phyloP scores from a whole-genome alignment of 1,139 yeast genomes.

The Meyerozyma smithsonii region DNA sequence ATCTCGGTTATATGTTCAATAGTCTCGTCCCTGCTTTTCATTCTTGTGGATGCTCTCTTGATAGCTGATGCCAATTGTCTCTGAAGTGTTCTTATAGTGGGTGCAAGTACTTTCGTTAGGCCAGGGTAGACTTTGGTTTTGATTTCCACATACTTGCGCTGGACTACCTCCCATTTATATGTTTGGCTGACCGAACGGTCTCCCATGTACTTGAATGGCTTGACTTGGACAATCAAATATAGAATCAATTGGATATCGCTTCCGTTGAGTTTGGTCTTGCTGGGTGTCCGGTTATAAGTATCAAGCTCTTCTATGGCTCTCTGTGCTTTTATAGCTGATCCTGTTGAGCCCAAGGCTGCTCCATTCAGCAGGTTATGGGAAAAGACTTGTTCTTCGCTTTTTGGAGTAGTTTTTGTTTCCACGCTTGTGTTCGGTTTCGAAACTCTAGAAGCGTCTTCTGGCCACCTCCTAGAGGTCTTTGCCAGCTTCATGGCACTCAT shows the following conservation, averaged over 20 bases:
- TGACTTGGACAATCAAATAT: background rate
- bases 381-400: background rate
- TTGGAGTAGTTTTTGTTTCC: background rate
- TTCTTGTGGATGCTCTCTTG: background rate
- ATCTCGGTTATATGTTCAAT: background rate
- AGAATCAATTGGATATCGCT: background rate
- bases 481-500: background rate
- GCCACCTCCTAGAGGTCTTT: background rate
- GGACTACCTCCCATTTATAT: slow-evolving; percentile 1
- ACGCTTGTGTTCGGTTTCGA: background rate
- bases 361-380: background rate
- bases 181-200: slow-evolving; percentile 3
- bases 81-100: background rate
- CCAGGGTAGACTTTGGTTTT: background rate
- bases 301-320: background rate
- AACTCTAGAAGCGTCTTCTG: background rate
- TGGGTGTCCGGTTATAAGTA: background rate
- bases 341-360: background rate
- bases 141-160: background rate
- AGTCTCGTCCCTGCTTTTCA: background rate
- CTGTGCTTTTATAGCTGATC: background rate
- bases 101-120: background rate
- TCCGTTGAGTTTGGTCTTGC: background rate
- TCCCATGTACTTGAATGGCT: slow-evolving; percentile 1
- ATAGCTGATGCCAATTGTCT: background rate